Percentiles rank a stretch among this genome's conserved stretches.
Conservation (phyloP, 495 filamentous ascomycete genomes). For the Neurospora hispaniola region DNA sequence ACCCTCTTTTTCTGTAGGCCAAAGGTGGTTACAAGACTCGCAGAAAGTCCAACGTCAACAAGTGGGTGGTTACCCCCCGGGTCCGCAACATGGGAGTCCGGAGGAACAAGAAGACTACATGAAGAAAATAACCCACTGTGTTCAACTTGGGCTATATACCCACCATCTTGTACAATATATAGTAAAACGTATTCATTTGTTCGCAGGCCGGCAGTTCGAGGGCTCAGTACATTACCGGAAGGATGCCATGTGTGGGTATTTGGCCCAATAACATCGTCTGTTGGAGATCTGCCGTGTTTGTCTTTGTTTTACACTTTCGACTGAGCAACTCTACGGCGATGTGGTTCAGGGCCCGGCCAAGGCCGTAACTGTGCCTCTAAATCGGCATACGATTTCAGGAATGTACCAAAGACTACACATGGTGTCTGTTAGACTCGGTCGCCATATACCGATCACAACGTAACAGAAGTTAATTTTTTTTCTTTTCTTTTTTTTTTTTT, state of each 20-base stretch:
- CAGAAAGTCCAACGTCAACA: conserved; percentile 61
- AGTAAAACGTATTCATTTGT: conserved; percentile 9
- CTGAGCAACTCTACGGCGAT: background rate
- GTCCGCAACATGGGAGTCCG: conserved; percentile 69
- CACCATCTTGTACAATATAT: conserved; percentile 24
- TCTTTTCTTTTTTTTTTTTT: too few relatives aligned
- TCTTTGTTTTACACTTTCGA: background rate
- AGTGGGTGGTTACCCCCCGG: conserved; percentile 65
- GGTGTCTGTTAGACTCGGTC: background rate
- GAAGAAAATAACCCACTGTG: conserved; percentile 5
- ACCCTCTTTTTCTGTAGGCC: conserved; percentile 43
- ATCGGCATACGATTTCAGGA: background rate
- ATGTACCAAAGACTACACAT: background rate
- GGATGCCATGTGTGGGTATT: background rate
- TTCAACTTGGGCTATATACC: conserved; percentile 8
- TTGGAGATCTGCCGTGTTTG: background rate
- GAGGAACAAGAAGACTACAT: conserved; percentile 37
- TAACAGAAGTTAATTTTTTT: background rate
- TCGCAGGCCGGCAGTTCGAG: background rate
- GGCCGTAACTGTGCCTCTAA: background rate
- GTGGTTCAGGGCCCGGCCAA: background rate
- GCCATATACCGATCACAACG: background rate
- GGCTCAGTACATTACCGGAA: background rate
- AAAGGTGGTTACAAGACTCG: conserved; percentile 97
- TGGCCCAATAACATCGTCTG: background rate